Evolutionary conservation across 2,329 filamentous ascomycete species (phyloP).

Genomic region (Capronia americana): DNA sequence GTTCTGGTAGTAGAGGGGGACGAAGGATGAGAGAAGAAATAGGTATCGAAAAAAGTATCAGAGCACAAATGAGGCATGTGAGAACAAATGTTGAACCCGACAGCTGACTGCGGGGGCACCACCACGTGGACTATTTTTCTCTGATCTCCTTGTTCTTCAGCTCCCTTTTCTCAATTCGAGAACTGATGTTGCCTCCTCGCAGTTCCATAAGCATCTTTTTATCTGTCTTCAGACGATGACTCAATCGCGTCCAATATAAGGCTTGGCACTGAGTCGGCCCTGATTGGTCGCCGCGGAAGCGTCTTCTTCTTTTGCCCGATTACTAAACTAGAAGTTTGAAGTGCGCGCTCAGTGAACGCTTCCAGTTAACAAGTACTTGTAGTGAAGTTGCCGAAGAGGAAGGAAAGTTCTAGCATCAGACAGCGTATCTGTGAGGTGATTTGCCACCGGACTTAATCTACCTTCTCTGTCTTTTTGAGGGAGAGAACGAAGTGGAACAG

Average conservation of each 20-base stretch:
- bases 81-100: background rate
- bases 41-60: background rate
- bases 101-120: background rate
- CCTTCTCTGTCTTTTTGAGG: background rate
- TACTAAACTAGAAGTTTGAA: constrained; percentile 7
- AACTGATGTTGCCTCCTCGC: background rate
- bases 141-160: background rate
- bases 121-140: background rate
- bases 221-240: constrained; percentile 1
- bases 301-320: constrained; percentile 18
- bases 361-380: background rate
- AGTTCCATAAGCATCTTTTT: background rate
- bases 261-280: constrained; percentile 9
- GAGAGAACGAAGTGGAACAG: background rate
- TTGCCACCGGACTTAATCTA: background rate
- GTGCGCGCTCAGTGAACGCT: background rate
- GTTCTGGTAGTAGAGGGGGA: background rate
- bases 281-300: constrained; percentile 19
- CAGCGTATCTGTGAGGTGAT: background rate
- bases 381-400: background rate
- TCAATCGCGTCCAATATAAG: background rate
- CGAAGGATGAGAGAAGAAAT: background rate
- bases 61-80: background rate
- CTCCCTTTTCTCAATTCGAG: background rate
- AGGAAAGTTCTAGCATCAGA: constrained; percentile 1